phyloP scores from a whole-genome alignment of 2,329 filamentous ascomycete genomes.

The Cladophialophora immunda region DNA sequence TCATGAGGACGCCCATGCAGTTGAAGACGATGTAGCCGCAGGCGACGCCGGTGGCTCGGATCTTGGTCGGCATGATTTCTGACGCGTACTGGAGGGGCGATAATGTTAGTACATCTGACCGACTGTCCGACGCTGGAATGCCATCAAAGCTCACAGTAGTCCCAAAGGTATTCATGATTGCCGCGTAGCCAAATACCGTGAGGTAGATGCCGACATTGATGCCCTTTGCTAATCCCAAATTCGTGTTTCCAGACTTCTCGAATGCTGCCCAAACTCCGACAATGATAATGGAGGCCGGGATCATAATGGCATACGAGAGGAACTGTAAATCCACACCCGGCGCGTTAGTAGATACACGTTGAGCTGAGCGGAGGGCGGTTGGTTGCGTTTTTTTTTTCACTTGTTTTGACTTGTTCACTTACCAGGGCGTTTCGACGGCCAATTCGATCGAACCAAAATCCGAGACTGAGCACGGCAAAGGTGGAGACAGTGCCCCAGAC shows the following conservation, averaged over 20 bases:
- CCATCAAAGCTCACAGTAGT: slow-evolving; percentile 16
- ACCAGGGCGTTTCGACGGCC: slow-evolving; percentile 26
- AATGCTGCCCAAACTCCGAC: slow-evolving; percentile 14
- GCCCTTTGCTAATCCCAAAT: slow-evolving; percentile 18
- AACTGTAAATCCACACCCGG: no score
- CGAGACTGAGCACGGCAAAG: slow-evolving; percentile 13
- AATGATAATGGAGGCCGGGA: slow-evolving; percentile 18
- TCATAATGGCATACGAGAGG: slow-evolving; percentile 26
- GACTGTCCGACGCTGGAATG: no score
- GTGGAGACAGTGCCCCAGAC: slow-evolving; percentile 26
- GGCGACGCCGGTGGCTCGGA: slow-evolving; percentile 24
- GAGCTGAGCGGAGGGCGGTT: no score
- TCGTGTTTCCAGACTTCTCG: slow-evolving; percentile 11
- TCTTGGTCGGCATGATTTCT: slow-evolving; percentile 30
- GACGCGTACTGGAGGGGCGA: slow-evolving; percentile 12
- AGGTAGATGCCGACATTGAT: slow-evolving; percentile 25
- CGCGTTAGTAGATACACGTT: no score
- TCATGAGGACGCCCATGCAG: slow-evolving; percentile 16
- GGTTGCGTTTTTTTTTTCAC: no score
- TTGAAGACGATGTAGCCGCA: slow-evolving; percentile 18
- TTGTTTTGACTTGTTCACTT: no score
- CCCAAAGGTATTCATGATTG: slow-evolving; percentile 25
- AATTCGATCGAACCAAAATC: slow-evolving; percentile 22
- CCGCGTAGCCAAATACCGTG: slow-evolving; percentile 22
- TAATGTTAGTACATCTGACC: neutral